phyloP scores from a whole-genome alignment of 2,329 filamentous ascomycete genomes.

The Trichoderma afroharzianum region DNA sequence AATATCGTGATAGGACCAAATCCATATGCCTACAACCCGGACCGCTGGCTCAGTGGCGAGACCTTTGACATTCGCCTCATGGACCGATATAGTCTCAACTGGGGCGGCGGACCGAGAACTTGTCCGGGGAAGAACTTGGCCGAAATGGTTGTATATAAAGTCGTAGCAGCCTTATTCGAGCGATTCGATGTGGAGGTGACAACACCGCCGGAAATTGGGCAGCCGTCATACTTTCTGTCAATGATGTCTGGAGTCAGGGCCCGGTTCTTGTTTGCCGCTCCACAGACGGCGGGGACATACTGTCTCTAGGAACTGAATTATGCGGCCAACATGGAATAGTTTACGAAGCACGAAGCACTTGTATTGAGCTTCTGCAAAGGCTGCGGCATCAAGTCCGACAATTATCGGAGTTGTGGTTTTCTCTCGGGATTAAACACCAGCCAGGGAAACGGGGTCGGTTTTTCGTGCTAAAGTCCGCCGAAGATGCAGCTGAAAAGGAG shows the following conservation, averaged over 20 bases:
- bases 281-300: not conserved
- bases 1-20: constrained; percentile 46
- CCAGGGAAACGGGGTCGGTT: not conserved
- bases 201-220: constrained; percentile 37
- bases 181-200: constrained; percentile 43
- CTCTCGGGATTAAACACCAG: not conserved
- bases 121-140: constrained; percentile 51
- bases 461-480: not conserved
- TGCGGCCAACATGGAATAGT: not conserved
- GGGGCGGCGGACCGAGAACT: constrained; percentile 49
- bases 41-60: constrained; percentile 44
- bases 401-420: not conserved
- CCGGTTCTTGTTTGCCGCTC: constrained; percentile 31
- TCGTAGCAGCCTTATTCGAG: constrained; percentile 38
- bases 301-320: not conserved
- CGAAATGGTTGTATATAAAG: constrained; percentile 47
- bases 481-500: not conserved
- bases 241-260: constrained; percentile 48
- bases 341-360: not conserved
- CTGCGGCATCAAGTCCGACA: not conserved
- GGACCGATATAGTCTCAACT: constrained; percentile 48
- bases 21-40: constrained; percentile 42
- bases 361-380: not conserved
- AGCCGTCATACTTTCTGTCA: constrained; percentile 49
- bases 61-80: constrained; percentile 33